Evolutionary conservation across 495 filamentous ascomycete genomes (phyloP), one percentile per base, ranked within the genome.

Genomic region (Cairneyella variabilis): DNA sequence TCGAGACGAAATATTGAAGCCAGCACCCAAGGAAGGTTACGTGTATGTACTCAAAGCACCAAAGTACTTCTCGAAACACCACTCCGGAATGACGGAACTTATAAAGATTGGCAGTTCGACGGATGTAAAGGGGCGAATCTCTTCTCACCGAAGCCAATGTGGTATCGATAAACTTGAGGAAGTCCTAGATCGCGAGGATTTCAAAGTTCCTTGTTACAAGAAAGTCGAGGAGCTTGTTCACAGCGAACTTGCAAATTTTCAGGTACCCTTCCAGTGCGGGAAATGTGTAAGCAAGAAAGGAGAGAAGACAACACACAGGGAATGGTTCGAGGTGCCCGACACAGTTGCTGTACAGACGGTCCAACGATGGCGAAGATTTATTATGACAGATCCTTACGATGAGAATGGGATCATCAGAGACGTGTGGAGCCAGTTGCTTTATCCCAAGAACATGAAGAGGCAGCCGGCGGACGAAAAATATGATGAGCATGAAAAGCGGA

Each of bases 141-240:
- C 17, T 8, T n/a, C 36, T 18, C 18, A 37, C 17, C 36, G 26
- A 20, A 20, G 37, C 20, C 42, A 34, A 34, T 53, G 49, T 27
- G 49, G 49, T 14, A 2, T 53, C 10, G 30, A 20, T 20, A 39
- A 53, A 17, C 37, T 53, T 10, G 22, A 12, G 9, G 12, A 26
- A 30, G 49, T 53, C 10, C 1, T 12, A 16, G 49, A 53, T 53
- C 14, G n/a, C n/a, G 20, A 53, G 27, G 39, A 42, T 12, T 9
- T 10, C 7, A 14, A 20, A 14, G 12, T 30, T 4, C n/a, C 10
- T 28, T 32, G n/a, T 3, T 53, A 53, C 38, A 43, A 10, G 23
- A 53, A 44, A 22, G 26, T 53, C 18, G 49, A 53, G 26, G 17
- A 53, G 18, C n/a, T 53, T 14, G 49, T 44, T 28, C 49, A 53